These are phyloP conservation scores for Tephrocybe sp. DNA, from an alignment of 768 basidiomycete species.

Conservation along the genomic window DNA sequence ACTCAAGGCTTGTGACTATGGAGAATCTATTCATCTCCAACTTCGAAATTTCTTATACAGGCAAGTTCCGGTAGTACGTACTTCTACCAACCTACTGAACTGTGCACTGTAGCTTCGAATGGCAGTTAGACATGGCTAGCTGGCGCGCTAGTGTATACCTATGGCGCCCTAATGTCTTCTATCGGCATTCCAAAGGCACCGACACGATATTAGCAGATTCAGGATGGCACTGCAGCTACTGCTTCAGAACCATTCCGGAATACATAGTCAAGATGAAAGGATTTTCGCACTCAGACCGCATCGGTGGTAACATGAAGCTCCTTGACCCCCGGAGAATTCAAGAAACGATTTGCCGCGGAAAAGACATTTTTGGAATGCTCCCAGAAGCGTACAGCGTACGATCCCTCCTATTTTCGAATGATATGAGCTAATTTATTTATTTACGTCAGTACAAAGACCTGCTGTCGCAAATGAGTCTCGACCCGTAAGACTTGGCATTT, in stretches of 20 bases:
- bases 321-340: constrained; percentile 55
- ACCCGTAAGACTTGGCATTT: constrained; percentile 39
- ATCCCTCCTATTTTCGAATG: not conserved
- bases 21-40: constrained; percentile 55
- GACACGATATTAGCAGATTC: constrained; percentile 55
- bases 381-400: constrained; percentile 60
- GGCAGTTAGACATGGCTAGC: constrained; percentile 51
- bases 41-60: constrained; percentile 63
- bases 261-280: constrained; percentile 60
- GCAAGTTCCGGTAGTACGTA: constrained; percentile 27
- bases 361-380: constrained; percentile 66
- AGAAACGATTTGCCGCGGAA: constrained; percentile 55
- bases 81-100: not conserved
- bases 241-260: constrained; percentile 60
- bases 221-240: constrained; percentile 73
- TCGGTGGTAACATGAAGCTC: constrained; percentile 46
- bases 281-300: constrained; percentile 63
- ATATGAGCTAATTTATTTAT: not conserved
- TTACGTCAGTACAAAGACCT: constrained; percentile 49
- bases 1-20: constrained; percentile 53
- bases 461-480: constrained; percentile 50
- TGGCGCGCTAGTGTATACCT: constrained; percentile 58
- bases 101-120: constrained; percentile 44
- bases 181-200: constrained; percentile 49
- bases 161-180: constrained; percentile 42